Base-by-base conservation (phyloP, 768 basidiomycete species). In the Boletus speciosus region DNA sequence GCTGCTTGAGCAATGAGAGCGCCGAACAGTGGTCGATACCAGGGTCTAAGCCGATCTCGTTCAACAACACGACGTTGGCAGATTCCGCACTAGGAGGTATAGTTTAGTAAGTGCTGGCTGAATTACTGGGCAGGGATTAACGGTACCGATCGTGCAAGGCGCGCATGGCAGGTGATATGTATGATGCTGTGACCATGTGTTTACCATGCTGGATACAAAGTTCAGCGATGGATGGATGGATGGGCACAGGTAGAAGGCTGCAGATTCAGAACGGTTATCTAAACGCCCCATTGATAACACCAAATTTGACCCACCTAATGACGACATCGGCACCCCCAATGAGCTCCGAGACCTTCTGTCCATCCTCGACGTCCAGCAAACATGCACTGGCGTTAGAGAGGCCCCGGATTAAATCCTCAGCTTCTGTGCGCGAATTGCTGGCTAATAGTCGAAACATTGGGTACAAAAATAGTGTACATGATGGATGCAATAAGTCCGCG, bases 1-100 rank as follows among this genome's bases (percentile, higher is more conserved):
- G 70, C 27, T 75, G 72, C 21, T 75, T 71, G 31, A 94, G 70
- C 15, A 96, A 74, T 0, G 84, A 80, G 62, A 92, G 79, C 0
- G 93, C 93, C 11, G 90, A 90, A 67, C 89, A 86, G 64, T 94
- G 92, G 69, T 94, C 92, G 51, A 95, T 85, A 2, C 92, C 93
- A 0, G 93, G 92, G 66, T 95, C 93, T 1, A 94, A 76, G 1
- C 90, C 90, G 36, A 96, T 91, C 70, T 98, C 95, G 60, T 93
- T 95, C 40, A 97, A 76, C 2, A 97, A 73, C 1, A 95, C 72
- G 7, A 95, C 80, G 34, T 81, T 80, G 1, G 83, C 78, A 4
- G 76, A 64, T 36, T 75, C 56, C 4, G 93, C 90, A 4, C 90
- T 87, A 53, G 12, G 2, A n/a, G 25, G 36, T 10, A 34, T 7